Evolutionary conservation across 306 rosid genomes (phyloP), one percentile per base, ranked within the genome.

Genomic region (Cucurbita ficifolia): DNA sequence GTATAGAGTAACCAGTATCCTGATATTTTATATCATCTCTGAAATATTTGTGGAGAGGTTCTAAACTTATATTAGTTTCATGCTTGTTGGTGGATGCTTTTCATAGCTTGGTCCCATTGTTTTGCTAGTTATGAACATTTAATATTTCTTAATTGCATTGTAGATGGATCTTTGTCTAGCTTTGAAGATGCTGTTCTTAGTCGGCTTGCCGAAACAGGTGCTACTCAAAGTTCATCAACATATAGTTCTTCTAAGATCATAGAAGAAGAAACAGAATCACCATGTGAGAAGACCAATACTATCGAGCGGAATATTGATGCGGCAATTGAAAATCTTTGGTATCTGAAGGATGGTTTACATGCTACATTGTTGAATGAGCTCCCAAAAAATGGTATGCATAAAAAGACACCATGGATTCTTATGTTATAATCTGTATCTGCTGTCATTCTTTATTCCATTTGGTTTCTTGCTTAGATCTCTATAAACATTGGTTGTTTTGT

Each of bases 181-280:
- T 85, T 84, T 76, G 87, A 87, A 79, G 92, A 87, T 73, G 85
- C 83, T 70, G 87, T 92, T 81, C 89, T 88, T n/a, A 75, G 82
- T 75, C 96, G 96, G 60, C 91, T 90, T 64, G 36, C 89, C 70
- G 86, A 90, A 77, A 86, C 86, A 57, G 96, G 92, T 75, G 98
- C 98, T n/a, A 92, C 96, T 52, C 90, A 92, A 87, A 90, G 84
- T 81, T 88, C 96, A 55, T 90, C 92, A 29, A 54, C 82, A 5
- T 53, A 63, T 82, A 56, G 76, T 70, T 77, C 51, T 6, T 62
- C 76, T 62, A 78, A 76, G 43, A 82, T 76, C 79, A 78, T 77
- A 83, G 89, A 86, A 81, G 87, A 79, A 61, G 82, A 81, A 63
- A 72, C 72, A 51, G 81, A 77, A 71, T 69, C 55, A 52, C 62